Evolutionary conservation across 495 filamentous ascomycete genomes (phyloP).

Genomic region (Aspergillus avenaceus): DNA sequence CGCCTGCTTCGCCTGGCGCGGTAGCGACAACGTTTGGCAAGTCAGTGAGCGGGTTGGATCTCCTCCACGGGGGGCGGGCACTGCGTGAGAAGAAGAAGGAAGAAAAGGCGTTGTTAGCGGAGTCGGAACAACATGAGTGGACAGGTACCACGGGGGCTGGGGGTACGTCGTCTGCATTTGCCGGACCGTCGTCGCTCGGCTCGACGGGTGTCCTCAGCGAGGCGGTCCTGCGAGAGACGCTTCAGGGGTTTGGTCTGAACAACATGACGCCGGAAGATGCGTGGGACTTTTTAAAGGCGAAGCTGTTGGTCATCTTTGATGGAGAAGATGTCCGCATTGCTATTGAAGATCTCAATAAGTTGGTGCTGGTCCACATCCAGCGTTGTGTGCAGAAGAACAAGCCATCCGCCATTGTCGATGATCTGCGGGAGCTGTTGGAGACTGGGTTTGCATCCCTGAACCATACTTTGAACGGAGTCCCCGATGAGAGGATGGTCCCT

Average conservation of each 20-base stretch:
- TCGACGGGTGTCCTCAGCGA: constrained; percentile 31
- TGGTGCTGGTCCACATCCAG: constrained; percentile 78
- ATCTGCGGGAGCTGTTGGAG: constrained; percentile 71
- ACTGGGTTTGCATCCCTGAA: constrained; percentile 86
- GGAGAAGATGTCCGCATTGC: constrained; percentile 85
- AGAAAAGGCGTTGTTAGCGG: constrained; percentile 55
- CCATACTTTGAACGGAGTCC: constrained; percentile 66
- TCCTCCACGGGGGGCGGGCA: constrained; percentile 79
- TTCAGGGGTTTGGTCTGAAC: constrained; percentile 64
- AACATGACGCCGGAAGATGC: constrained; percentile 87
- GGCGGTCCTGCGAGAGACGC: constrained; percentile 40
- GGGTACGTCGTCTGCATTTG: constrained; percentile 24
- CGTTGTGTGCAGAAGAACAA: constrained; percentile 66
- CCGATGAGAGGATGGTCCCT: constrained; percentile 80
- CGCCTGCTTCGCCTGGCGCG: constrained; percentile 64
- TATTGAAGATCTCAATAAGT: constrained; percentile 89
- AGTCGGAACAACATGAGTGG: constrained; percentile 43
- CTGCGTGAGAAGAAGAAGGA: constrained; percentile 89
- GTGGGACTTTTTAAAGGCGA: constrained; percentile 91
- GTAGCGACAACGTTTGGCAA: constrained; percentile 68
- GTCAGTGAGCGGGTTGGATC: constrained; percentile 76
- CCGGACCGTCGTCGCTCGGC: constrained; percentile 36
- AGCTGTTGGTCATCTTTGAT: constrained; percentile 87
- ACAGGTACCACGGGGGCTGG: constrained; percentile 25
- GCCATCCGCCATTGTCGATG: constrained; percentile 68